Evolutionary conservation across 371 early-diverging fungal species (phyloP), one percentile per base, ranked within the genome.

Genomic region (Mucor circinelloides): DNA sequence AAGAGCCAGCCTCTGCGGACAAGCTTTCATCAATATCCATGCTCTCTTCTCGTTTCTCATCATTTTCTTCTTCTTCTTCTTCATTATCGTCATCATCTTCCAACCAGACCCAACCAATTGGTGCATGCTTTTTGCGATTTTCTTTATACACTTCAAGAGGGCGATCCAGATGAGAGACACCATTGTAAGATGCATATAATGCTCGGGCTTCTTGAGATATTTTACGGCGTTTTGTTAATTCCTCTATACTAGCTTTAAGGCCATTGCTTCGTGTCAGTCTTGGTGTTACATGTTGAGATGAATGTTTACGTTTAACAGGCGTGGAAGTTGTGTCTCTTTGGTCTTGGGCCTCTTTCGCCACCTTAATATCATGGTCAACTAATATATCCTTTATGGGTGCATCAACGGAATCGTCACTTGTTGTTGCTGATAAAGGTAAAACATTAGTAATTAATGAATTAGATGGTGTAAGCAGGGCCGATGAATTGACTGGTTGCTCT

Each of bases 21-120:
- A 9, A 34, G 9, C 8, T 13, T 15, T 54, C 13, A 54, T 54
- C 46, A 19, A 21, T 0, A 46, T 21, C 46, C 46, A 21, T 21
- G 13, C 27, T 40, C 5, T 2, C 46, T 38, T 59, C 21, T 32
- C 3, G 13, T 34, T 40, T 46, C 4, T 70, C 61, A 28, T 42
- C 58, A 6, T 40, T 50, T 23, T 58, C 56, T 0, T 63, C 67
- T 15, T 64, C 38, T 25, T 58, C 27, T 5, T 32, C 58, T 0
- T 42, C 58, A 1, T 52, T 52, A 6, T 46, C 46, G 19, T 46
- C 63, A 10, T 73, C 66, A 4, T 60, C 64, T 13, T 59, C 55
- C 4, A 69, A 9, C 36, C 69, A 69, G 2, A 54, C 62, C 73
- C 72, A 71, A 25, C 72, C 72, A 12, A 64, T n/a, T 6, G 68